Base-by-base conservation (phyloP, 2,329 filamentous ascomycete genomes). In the Colletotrichum aenigma region DNA sequence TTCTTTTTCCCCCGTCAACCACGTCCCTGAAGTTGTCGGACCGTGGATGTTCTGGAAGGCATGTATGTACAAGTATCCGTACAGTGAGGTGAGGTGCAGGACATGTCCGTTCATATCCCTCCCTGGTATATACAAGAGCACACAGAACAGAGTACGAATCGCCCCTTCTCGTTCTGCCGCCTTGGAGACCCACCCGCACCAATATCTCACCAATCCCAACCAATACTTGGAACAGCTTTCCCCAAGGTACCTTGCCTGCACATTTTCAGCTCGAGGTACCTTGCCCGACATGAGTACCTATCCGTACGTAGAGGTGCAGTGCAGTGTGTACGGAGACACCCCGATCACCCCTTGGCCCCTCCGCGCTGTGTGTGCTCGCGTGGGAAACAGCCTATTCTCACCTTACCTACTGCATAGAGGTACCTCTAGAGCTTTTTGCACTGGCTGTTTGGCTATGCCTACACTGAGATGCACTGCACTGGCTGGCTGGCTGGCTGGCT, bases 321-420 rank as follows among this genome's bases (percentile, higher is more conserved):
- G 66, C 28, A 28, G 30, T 26, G 30, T 24, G 32, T 60, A 58
- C 66, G 15, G n/a, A 56, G 55, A 67, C 67, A 70, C 67, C 56
- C 72, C 58, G 56, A 68, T 68, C 68, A 68, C 68, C 55, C 28
- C 64, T 65, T 77, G 75, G 75, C 72, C 72, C 64, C 34, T 48
- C 67, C 72, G 67, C 67, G 72, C 72, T 75, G 66, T 67, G 52
- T 61, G 61, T 61, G 65, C 65, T 72, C 75, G 75, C 75, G 64
- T 77, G 55, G 67, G 67, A 67, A 76, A 75, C 75, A 75, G 70
- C 70, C 74, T 76, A 55, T 66, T 52, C 43, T 52, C 43, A 52
- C n/a, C 43, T 52, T 72, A 38, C 43, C n/a, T 72, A 38, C 43
- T 52, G 43, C 43, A 21, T 52, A 36, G 34, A 43, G 38, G 36